These are phyloP conservation scores for Polytrichum formosum DNA, from an alignment of 225 moss, liverwort and hornwort species.

Conservation along the genomic window DNA sequence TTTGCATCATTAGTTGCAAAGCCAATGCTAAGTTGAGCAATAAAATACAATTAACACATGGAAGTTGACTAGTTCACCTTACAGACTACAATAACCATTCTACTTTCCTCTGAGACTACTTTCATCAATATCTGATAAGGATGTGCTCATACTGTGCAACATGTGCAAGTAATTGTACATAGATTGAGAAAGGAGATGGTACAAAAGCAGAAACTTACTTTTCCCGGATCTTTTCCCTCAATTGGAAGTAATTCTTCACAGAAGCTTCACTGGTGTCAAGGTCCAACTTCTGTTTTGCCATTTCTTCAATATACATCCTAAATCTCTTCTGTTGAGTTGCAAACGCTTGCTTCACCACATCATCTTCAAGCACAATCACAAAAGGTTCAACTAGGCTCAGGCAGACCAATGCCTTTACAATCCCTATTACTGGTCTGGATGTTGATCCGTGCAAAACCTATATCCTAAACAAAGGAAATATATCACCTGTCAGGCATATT, in stretches of 20 bases:
- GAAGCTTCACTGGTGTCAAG: conserved; percentile 55
- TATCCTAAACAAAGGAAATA: too few species aligned
- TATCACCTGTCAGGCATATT: too few species aligned
- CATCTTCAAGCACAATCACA: conserved; percentile 36
- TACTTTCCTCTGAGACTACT: too few species aligned
- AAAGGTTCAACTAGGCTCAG: neutral
- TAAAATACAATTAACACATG: too few species aligned
- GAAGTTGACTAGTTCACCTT: too few species aligned
- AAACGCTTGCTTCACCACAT: conserved; percentile 75
- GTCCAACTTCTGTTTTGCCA: conserved; percentile 50
- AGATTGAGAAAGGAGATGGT: neutral
- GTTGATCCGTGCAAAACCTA: too few species aligned
- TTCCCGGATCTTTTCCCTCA: conserved; percentile 52
- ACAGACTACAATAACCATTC: too few species aligned
- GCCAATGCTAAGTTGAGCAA: neutral
- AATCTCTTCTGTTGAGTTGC: conserved; percentile 65
- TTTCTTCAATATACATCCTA: conserved; percentile 60
- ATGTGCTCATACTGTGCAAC: too few species aligned
- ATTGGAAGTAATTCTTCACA: conserved; percentile 48
- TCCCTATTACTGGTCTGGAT: too few species aligned
- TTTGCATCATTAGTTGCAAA: neutral
- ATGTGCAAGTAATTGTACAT: neutral
- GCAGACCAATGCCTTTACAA: neutral
- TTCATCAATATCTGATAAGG: too few species aligned
- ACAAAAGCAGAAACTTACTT: conserved; percentile 26